A percentile compares a stretch with the other conserved stretches of the same genome.
Conservation (phyloP, 352 stramenopile genomes). For the Blastocystis sp. region DNA sequence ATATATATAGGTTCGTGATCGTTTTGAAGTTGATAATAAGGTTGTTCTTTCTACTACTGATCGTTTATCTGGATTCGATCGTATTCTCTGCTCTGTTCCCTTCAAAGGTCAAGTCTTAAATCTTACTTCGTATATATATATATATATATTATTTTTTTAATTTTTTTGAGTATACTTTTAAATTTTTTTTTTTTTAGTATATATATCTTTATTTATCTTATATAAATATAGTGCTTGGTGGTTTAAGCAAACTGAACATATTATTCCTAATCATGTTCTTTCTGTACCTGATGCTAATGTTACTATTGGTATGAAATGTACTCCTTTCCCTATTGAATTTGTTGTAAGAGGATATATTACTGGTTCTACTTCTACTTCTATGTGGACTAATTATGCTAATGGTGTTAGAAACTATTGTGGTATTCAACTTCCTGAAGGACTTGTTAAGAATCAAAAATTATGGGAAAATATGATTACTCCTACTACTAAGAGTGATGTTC, state of each 20-base stretch:
- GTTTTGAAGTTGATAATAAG: constrained; percentile 60
- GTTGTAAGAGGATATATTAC: constrained; percentile 80
- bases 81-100: constrained; percentile 73
- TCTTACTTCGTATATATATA: constrained; percentile 65
- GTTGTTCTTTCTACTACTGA: constrained; percentile 92
- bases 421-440: constrained; percentile 70
- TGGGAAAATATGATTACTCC: constrained; percentile 76
- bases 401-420: constrained; percentile 84
- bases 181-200: no score
- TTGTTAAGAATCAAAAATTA: constrained; percentile 87
- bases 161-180: not conserved
- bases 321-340: constrained; percentile 87
- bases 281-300: constrained; percentile 74
- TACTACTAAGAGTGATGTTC: constrained; percentile 89
- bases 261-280: constrained; percentile 87
- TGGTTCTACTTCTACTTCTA: constrained; percentile 83
- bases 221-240: constrained; percentile 64
- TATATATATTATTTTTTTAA: constrained; percentile 37
- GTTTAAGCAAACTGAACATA: constrained; percentile 67
- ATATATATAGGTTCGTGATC: constrained; percentile 74
- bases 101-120: constrained; percentile 92
- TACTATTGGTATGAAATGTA: constrained; percentile 79
- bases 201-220: no score
- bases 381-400: constrained; percentile 95
- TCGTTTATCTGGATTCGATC: constrained; percentile 90